Evolutionary conservation across 257 asterid species (phyloP).

Genomic region (Mentha longifolia): DNA sequence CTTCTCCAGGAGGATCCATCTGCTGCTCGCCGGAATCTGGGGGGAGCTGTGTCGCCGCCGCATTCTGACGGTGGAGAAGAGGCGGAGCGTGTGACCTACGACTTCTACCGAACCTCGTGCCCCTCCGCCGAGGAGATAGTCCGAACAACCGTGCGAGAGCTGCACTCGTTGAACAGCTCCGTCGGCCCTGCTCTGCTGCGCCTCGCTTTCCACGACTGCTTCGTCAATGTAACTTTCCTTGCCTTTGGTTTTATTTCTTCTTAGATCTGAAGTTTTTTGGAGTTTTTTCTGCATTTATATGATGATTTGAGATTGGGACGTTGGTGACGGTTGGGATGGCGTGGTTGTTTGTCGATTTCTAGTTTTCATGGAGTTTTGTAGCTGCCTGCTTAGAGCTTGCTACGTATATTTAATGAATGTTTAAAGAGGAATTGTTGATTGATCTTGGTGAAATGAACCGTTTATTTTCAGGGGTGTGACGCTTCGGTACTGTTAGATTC

Average conservation of each 20-base stretch:
- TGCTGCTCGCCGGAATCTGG: too few species aligned
- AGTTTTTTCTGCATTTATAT: background rate
- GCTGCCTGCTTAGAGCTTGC: background rate
- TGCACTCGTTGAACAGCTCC: slow-evolving; percentile 33
- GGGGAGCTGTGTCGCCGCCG: too few species aligned
- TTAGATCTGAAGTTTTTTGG: background rate
- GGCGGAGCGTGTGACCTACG: too few species aligned
- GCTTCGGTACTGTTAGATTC: slow-evolving; percentile 79
- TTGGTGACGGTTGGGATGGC: background rate
- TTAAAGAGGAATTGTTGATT: background rate
- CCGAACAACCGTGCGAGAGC: too few species aligned
- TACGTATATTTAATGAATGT: background rate
- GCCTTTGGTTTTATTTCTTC: background rate
- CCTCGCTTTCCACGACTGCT: slow-evolving; percentile 74
- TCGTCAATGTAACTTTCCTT: slow-evolving; percentile 29
- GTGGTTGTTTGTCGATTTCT: background rate
- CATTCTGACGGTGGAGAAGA: too few species aligned
- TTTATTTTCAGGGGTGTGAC: slow-evolving; percentile 81
- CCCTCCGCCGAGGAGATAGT: too few species aligned
- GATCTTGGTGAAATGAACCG: background rate
- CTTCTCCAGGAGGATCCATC: too few species aligned
- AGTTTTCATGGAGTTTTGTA: background rate
- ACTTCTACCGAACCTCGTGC: too few species aligned
- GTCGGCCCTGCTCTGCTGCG: slow-evolving; percentile 64
- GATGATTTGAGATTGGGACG: background rate